These are phyloP conservation scores for Tetrastigma voinierianum DNA, from an alignment of 164 flowering plant genomes.

Conservation along the genomic window DNA sequence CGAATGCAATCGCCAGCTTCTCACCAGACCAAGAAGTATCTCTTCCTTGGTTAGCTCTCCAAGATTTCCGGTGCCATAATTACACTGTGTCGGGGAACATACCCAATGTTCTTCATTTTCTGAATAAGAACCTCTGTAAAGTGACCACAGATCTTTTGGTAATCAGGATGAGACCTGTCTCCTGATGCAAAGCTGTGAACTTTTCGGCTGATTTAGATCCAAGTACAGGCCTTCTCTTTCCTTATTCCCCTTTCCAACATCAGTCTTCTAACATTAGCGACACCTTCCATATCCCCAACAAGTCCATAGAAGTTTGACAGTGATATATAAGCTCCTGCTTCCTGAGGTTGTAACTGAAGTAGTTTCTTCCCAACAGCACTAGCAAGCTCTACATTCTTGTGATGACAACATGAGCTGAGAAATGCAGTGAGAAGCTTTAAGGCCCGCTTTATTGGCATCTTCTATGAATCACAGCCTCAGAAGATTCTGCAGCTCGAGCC, in stretches of 20 bases:
- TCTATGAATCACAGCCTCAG: constrained; percentile 35
- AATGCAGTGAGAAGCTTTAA: constrained; percentile 41
- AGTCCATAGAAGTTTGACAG: constrained; percentile 39
- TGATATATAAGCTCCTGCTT: constrained; percentile 44
- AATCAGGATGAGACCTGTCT: constrained; percentile 39
- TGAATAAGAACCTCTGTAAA: constrained; percentile 20
- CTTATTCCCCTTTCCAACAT: constrained; percentile 43
- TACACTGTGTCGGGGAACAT: constrained; percentile 33
- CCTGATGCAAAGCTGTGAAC: constrained; percentile 50
- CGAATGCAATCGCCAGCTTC: constrained; percentile 43
- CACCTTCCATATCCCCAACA: constrained; percentile 35
- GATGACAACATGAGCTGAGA: constrained; percentile 39
- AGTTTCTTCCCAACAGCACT: constrained; percentile 31
- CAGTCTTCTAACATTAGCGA: constrained; percentile 37
- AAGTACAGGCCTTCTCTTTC: constrained; percentile 43
- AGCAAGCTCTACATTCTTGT: constrained; percentile 28
- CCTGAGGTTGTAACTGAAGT: constrained; percentile 31
- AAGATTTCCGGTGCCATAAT: constrained; percentile 41
- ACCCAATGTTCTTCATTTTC: constrained; percentile 36
- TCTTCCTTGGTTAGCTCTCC: constrained; percentile 37
- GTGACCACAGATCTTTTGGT: constrained; percentile 24
- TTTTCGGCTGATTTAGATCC: constrained; percentile 38
- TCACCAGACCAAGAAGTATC: constrained; percentile 40
- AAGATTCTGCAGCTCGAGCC: constrained; percentile 24
- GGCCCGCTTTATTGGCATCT: constrained; percentile 45